Base-by-base conservation (phyloP, 768 basidiomycete species). In the Leccinum subgranulosum region DNA sequence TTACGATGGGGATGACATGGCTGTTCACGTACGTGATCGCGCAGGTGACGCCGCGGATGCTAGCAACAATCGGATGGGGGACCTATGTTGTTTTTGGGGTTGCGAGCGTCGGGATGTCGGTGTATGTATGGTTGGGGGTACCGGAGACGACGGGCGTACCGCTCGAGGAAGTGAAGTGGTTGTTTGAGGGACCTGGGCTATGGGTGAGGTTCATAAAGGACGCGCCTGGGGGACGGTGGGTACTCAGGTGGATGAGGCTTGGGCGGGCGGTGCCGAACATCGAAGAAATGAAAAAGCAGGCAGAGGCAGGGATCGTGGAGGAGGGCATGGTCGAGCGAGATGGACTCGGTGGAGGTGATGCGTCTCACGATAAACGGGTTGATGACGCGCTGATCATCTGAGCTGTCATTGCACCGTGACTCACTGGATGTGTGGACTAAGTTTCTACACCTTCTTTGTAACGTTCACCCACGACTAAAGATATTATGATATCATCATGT, bases 141-240 rank as follows among this genome's bases (percentile, higher is more conserved):
- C 77, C 77, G 0, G 77, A 78, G 64, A 78, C 77, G 49, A 74
- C 64, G 17, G 72, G 74, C 12, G 68, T 74, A 23, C 69, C 73
- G 34, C 68, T 77, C 28, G 76, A 77, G 66, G 74, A 77, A 34
- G 65, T 77, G 45, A 61, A 58, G 28, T 71, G 62, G 56, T 34
- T 78, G 21, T 77, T 78, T 34, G 72, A 75, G 52, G 58, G 64
- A 66, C 3, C 48, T 6, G 23, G 39, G 39, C 14, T 68, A 17
- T 63, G 71, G 55, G 31, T 71, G 28, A 57, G 75, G 28, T 66
- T 64, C 23, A 47, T 75, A 19, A 58, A 69, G 54, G 74, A 75
- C 17, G 72, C 75, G 1, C 75, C 74, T 3, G 70, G 71, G 2
- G 74, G 74, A 4, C 51, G 59, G 19, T 53, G 71, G 47, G 59